These are phyloP conservation scores for Citrus maxima DNA, from an alignment of 345 rosid species.

Conservation along the genomic window DNA sequence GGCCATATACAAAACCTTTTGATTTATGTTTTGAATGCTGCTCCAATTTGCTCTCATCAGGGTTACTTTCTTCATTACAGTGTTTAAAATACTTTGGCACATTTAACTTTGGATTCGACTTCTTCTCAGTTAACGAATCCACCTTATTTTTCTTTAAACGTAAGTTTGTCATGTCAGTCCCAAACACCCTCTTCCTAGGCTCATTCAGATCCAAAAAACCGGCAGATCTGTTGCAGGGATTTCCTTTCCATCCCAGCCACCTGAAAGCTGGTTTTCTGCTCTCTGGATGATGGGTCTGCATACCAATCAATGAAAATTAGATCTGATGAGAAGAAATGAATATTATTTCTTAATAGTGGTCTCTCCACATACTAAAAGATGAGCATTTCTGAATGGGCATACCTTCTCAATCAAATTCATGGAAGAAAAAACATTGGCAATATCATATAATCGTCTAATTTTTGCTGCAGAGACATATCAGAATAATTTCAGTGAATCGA, in stretches of 20 bases:
- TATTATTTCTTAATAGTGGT: not conserved
- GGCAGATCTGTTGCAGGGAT: constrained; percentile 6
- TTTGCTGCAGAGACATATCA: constrained; percentile 49
- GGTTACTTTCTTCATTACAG: too few relatives aligned
- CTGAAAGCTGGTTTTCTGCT: constrained; percentile 72
- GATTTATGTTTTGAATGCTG: too few relatives aligned
- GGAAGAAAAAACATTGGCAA: constrained; percentile 80
- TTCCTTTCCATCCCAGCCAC: constrained; percentile 61
- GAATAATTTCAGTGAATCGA: not conserved
- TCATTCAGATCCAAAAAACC: constrained; percentile 27
- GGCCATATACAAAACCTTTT: not conserved
- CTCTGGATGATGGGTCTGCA: constrained; percentile 69
- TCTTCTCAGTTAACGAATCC: not conserved
- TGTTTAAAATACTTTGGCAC: not conserved
- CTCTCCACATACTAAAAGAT: not conserved
- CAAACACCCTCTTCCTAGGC: constrained; percentile 59
- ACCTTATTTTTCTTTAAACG: constrained; percentile 41
- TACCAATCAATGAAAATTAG: constrained; percentile 3
- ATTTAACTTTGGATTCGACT: not conserved
- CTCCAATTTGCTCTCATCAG: too few relatives aligned
- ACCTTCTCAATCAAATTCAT: constrained; percentile 83
- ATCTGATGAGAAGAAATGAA: not conserved
- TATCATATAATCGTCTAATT: constrained; percentile 78
- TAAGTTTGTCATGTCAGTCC: constrained; percentile 55
- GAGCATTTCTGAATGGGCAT: not conserved